Base-by-base conservation (phyloP, 768 basidiomycete species). In the Lactifluus hygrophoroides region DNA sequence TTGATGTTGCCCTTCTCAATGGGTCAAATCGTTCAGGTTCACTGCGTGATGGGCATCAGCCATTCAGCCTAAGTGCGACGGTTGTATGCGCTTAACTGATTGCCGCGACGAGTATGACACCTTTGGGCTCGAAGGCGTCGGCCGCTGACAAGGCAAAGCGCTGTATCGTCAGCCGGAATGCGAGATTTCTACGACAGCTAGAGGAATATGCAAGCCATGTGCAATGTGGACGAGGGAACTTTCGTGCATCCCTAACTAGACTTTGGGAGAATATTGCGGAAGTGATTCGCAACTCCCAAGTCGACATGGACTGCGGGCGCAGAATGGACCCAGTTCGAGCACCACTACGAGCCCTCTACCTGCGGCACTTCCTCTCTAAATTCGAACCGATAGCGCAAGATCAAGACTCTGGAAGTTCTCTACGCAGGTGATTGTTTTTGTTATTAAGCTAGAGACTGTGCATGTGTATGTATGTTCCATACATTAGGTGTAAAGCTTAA, bases 11-110 rank as follows among this genome's bases (percentile, higher is more conserved):
- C 21, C 0, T 42, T 37, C 16, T 32, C 16, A 25, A 50, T 40
- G 7, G 14, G 32, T 14, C 4, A 5, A 6, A 38, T 43, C 7
- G 47, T n/a, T 30, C 28, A 89, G 86, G 85, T 90, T 14, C 89
- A 91, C 69, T 90, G 89, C 68, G 70, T 84, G 44, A 81, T 84
- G 70, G 89, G 89, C 40, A 77, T 90, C 54, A 88, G 85, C 63
- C n/a, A n/a, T n/a, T n/a, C n/a, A n/a, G n/a, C n/a, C 79, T 89
- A 25, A 87, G 86, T 44, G 80, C 88, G 0, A 89, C 86, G 3
- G 79, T 90, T 43, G 82, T 90, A 4, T 85, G 85, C 62, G 89
- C 87, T 52, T 90, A 88, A 70, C 72, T 72, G 50, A 63, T 73
- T 52, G 70, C 65, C 6, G 60, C 67, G 28, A 60, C 32, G 38